Evolutionary conservation across 2,329 filamentous ascomycete species (phyloP).

Genomic region (Trichoderma polysporum): DNA sequence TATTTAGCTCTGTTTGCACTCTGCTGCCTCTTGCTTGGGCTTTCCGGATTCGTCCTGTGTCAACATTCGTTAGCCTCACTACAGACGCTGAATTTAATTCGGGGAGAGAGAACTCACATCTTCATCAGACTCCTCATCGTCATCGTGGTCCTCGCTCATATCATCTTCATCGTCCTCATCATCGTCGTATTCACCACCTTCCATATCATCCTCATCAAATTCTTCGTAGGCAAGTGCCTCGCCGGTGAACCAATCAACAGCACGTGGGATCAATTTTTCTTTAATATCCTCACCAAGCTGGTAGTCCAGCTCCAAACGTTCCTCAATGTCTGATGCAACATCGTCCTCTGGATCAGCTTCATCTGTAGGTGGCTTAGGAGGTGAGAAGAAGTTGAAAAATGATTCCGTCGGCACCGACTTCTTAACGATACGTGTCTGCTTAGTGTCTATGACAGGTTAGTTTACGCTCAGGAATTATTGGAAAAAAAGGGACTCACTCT

Average conservation of each 20-base stretch:
- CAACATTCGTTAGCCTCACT: slow-evolving; percentile 24
- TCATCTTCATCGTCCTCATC: slow-evolving; percentile 92
- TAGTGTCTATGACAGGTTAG: slow-evolving; percentile 68
- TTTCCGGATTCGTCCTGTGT: slow-evolving; percentile 78
- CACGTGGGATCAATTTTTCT: slow-evolving; percentile 97
- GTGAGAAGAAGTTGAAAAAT: slow-evolving; percentile 99
- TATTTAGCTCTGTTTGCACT: slow-evolving; percentile 89
- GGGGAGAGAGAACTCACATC: slow-evolving; percentile 54
- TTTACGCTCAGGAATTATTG: neutral
- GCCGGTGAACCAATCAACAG: slow-evolving; percentile 99
- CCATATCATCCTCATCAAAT: slow-evolving; percentile 76
- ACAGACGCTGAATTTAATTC: neutral
- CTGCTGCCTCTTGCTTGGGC: slow-evolving; percentile 89
- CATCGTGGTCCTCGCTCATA: slow-evolving; percentile 78
- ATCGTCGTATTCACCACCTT: slow-evolving; percentile 80
- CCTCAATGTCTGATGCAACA: slow-evolving; percentile 87
- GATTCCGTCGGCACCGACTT: slow-evolving; percentile 98
- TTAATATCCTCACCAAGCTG: slow-evolving; percentile 99
- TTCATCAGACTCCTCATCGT: slow-evolving; percentile 77
- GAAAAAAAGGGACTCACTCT: slow-evolving; percentile 60
- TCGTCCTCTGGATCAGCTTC: slow-evolving; percentile 70
- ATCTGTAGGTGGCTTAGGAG: slow-evolving; percentile 79
- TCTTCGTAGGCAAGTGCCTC: slow-evolving; percentile 97
- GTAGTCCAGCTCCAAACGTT: slow-evolving; percentile 96
- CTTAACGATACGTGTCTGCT: slow-evolving; percentile 98